Base-by-base conservation (phyloP, 805 yeast genomes). In the Ogataea henricii region DNA sequence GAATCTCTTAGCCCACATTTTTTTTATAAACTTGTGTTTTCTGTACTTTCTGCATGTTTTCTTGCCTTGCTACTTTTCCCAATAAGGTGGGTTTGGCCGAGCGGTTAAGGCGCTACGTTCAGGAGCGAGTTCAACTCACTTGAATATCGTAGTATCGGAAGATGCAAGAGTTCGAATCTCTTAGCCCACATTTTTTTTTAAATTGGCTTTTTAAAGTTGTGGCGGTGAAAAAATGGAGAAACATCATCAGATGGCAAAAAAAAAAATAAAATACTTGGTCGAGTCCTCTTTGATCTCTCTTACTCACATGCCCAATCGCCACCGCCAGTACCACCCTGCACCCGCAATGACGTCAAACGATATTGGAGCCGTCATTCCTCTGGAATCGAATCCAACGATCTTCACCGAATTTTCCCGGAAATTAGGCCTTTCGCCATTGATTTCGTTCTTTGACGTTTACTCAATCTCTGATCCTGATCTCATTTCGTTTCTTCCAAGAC, bases 311-410 rank as follows among this genome's bases (percentile, higher is more conserved):
- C n/a, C n/a, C n/a, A n/a, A n/a, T n/a, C n/a, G n/a, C n/a, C n/a
- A n/a, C 32, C n/a, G 10, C 14, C 32, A 14, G 9, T 7, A 14
- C 10, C 36, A 16, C 36, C 21, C 21, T 4, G 4, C 36, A 32
- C 10, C 10, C 9, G 9, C 32, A 10, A 29, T 10, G n/a, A 34
- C 14, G 12, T 17, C 22, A 17, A 14, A 27, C 13, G 49, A 50
- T 23, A 18, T 55, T 13, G 52, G 53, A 1, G 57, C 83, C 12
- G 92, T 88, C 13, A 82, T 90, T 10, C 98, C 98, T 2, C 69
- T 92, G 27, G 99, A 94, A 64, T 87, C 95, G 6, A 89, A 90
- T 58, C 99, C 99, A 0, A 85, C 77, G 8, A 81, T 92, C 6
- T 91, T 92, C 70, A 79, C 86, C 7, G 71, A 71, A 0, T 82